A percentile compares a stretch with the other conserved stretches of the same genome.
Evolutionary conservation across 345 rosid genomes (phyloP).

Genomic region (Xanthoceras sorbifolium): DNA sequence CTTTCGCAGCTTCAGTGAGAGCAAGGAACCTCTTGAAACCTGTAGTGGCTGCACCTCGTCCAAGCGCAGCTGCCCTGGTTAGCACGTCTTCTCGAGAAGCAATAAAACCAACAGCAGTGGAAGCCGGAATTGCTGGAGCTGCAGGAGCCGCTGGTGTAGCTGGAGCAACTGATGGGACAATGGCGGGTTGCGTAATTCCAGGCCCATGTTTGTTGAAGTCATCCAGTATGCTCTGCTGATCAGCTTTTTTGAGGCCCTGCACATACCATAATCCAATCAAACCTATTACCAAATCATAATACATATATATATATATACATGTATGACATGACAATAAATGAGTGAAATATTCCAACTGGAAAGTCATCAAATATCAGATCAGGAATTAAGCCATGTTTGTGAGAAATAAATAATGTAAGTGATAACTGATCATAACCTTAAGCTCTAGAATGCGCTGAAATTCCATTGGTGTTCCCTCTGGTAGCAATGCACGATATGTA

Average conservation of each 20-base stretch:
- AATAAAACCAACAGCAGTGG: conserved; percentile 60
- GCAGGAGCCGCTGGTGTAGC: conserved; percentile 46
- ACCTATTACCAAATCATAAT: background rate
- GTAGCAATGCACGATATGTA: conserved; percentile 92
- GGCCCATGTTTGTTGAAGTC: conserved; percentile 91
- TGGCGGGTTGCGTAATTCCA: conserved; percentile 50
- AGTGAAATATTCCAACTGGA: background rate
- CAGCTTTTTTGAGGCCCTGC: conserved; percentile 90
- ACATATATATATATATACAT: too few species aligned
- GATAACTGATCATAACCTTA: conserved; percentile 46
- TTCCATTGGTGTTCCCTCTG: conserved; percentile 98
- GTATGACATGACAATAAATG: background rate
- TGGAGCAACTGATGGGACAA: conserved; percentile 39
- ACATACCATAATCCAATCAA: conserved; percentile 7
- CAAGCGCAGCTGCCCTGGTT: conserved; percentile 95
- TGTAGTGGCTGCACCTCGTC: conserved; percentile 96
- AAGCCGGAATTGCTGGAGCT: conserved; percentile 40
- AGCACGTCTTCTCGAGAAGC: conserved; percentile 94
- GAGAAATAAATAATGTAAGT: background rate
- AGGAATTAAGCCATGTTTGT: background rate
- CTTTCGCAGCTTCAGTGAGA: conserved; percentile 97
- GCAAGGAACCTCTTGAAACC: conserved; percentile 99
- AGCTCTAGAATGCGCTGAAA: conserved; percentile 98
- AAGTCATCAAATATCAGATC: background rate
- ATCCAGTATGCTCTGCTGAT: conserved; percentile 83